Base-by-base conservation (phyloP, 768 basidiomycete genomes). In the Trametes maxima region DNA sequence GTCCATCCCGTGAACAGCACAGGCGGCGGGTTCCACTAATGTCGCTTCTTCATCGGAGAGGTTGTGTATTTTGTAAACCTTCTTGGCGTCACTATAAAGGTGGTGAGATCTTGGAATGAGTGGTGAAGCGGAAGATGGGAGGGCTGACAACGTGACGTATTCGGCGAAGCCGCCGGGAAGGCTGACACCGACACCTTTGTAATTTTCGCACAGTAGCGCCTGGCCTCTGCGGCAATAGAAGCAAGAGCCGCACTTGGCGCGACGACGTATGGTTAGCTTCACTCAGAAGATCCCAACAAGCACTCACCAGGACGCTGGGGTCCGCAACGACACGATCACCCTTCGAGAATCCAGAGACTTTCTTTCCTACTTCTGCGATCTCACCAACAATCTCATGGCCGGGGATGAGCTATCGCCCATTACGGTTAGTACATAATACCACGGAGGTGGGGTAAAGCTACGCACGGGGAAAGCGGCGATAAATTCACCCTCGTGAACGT, bases 1-100 rank as follows among this genome's bases (percentile, higher is more conserved):
- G 76, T 96, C 94, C 63, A 95, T 85, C 6, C 94, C 94, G 72
- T 96, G 94, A 52, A 96, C 85, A 35, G 94, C 94, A 66, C 94
- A 96, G 5, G 94, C 88, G 3, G 92, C 91, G 42, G 94, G 94
- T 70, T 95, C 94, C 37, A 95, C 80, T 19, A 96, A 84, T 2
- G 92, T 94, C 1, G 93, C 85, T 64, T 95, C 93, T 68, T 92
- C 89, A 70, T 95, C 92, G 8, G 85, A 85, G 54, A 95, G 82
- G 75, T 95, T 95, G 65, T 93, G 77, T 67, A 95, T 87, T 75
- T 92, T 92, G 81, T 92, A 95, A 19, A 92, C 78, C 69, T 94
- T 94, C 72, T 86, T 82, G 62, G 89, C 80, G 59, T 82, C 79
- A 66, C 88, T 89, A 57, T 0, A 12, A 37, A 25, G 54, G 5